Evolutionary conservation across 306 rosid genomes (phyloP), one percentile per base, ranked within the genome.

Genomic region (Inga leiocalycina): DNA sequence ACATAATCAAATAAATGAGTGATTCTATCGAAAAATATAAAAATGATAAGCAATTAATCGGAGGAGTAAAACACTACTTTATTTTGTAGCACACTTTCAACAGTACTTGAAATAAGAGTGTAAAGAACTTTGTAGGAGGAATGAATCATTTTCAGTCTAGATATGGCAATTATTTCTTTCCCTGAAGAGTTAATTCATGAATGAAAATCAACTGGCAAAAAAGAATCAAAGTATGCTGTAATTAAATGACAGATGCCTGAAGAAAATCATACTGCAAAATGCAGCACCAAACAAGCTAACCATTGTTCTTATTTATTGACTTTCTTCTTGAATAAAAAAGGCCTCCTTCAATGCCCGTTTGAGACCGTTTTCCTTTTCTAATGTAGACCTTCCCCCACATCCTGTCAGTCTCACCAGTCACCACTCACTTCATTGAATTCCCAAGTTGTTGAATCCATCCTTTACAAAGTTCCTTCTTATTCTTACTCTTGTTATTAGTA

Each of bases 1-100:
- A 69, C 27, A 82, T 30, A 16, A 49, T 69, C 37, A 51, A 52
- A 65, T 35, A 67, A 86, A 20, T 35, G 19, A 52, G 34, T 37
- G 24, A 68, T 19, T 37, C 69, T 64, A 64, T 13, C 34, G 12
- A 64, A 64, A 64, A 64, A 64, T 13, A 64, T 27, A 4, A n/a
- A 27, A 30, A 30, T 64, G 30, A 64, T 64, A 64, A 64, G 17
- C 35, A 13, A 64, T 27, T 12, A 30, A 64, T 24, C 13, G 19
- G 2, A 64, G 19, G 17, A 32, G 17, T 1, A 30, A 27, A 57
- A 57, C 11, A n/a, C 5, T 20, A 22, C 9, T 59, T 22, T 8
- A 22, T n/a, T 59, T 22, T 8, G 43, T 24, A 24, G 41, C 59
- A 46, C 34, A 32, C 19, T 8, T 8, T 7, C 64, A 22, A 4